A percentile compares a stretch with the other conserved stretches of the same genome.
Conservation (phyloP, 2,329 filamentous ascomycete species). For the Fusarium ambrosium region DNA sequence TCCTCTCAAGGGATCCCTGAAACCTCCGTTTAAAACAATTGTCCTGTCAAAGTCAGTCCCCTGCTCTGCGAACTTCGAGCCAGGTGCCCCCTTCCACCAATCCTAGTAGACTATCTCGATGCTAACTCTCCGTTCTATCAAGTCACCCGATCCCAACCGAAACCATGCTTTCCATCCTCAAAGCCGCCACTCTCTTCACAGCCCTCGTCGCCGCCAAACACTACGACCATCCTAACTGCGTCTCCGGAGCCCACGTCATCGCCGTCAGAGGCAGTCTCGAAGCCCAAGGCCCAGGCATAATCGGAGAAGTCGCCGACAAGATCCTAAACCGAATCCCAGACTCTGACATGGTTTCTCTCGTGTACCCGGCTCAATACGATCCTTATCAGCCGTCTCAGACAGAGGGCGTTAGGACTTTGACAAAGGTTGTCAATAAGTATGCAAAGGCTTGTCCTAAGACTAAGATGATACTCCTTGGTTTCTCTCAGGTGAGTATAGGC, state of each 20-base stretch:
- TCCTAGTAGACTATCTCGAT: background rate
- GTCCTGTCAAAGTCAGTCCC: background rate
- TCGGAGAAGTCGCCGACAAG: slow-evolving; percentile 35
- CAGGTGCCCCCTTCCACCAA: background rate
- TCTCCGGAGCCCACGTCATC: slow-evolving; percentile 38
- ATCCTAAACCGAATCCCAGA: slow-evolving; percentile 17
- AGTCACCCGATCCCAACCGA: background rate
- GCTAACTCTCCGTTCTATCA: background rate
- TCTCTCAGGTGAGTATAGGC: slow-evolving; percentile 31
- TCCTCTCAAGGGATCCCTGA: background rate
- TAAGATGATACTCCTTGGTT: slow-evolving; percentile 43
- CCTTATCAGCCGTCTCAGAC: slow-evolving; percentile 39
- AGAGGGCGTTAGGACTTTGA: slow-evolving; percentile 27
- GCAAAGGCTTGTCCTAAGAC: slow-evolving; percentile 28
- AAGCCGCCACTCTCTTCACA: background rate
- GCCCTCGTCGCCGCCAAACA: background rate
- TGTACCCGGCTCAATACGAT: slow-evolving; percentile 34
- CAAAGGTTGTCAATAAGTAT: slow-evolving; percentile 19
- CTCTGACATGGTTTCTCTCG: slow-evolving; percentile 26
- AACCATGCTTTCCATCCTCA: slow-evolving; percentile 22
- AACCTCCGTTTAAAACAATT: background rate
- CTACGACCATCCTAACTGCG: slow-evolving; percentile 2
- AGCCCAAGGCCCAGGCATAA: slow-evolving; percentile 36
- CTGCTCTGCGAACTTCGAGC: background rate
- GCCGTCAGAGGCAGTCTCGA: slow-evolving; percentile 40